A percentile compares a stretch with the other conserved stretches of the same genome.
phyloP scores from a whole-genome alignment of 768 basidiomycete genomes.

The Rhodotorula toruloides region DNA sequence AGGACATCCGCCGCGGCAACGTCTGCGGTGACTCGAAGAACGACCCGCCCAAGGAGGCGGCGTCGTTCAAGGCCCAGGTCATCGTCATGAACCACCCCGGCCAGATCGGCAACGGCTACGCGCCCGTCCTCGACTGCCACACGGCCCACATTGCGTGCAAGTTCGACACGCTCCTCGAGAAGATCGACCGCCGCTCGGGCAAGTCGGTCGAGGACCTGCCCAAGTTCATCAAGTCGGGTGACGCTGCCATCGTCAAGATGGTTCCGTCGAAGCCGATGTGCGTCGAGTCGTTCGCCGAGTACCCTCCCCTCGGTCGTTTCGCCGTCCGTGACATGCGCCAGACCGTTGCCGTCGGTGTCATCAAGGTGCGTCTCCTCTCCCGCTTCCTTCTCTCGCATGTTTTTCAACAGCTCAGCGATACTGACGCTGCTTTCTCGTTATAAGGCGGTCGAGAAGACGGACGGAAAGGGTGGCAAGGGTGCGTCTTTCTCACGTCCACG shows the following conservation, averaged over 20 bases:
- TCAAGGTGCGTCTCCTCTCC: not conserved
- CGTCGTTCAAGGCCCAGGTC: conserved; percentile 99
- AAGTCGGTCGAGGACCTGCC: conserved; percentile 80
- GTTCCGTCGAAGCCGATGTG: conserved; percentile 44
- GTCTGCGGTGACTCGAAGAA: conserved; percentile 99
- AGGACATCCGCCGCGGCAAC: conserved; percentile 99
- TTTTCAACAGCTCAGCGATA: not conserved
- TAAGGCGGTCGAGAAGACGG: conserved; percentile 95
- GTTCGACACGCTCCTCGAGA: conserved; percentile 96
- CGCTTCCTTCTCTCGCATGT: not conserved
- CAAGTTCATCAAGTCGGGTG: conserved; percentile 99
- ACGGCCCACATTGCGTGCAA: conserved; percentile 90
- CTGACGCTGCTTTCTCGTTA: conserved; percentile 57
- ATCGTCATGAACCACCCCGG: conserved; percentile 99
- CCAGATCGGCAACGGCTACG: conserved; percentile 98
- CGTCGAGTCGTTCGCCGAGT: conserved; percentile 49
- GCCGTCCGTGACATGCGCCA: conserved; percentile 99
- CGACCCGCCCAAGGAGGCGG: conserved; percentile 98
- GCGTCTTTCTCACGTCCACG: not conserved
- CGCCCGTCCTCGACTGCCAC: conserved; percentile 99
- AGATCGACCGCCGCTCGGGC: conserved; percentile 98
- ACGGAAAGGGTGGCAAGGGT: conserved; percentile 54
- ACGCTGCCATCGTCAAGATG: conserved; percentile 91
- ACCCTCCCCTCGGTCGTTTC: conserved; percentile 98
- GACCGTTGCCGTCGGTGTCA: conserved; percentile 59